phyloP scores from a whole-genome alignment of 2,329 filamentous ascomycete genomes.

The Capronia epimyces region DNA sequence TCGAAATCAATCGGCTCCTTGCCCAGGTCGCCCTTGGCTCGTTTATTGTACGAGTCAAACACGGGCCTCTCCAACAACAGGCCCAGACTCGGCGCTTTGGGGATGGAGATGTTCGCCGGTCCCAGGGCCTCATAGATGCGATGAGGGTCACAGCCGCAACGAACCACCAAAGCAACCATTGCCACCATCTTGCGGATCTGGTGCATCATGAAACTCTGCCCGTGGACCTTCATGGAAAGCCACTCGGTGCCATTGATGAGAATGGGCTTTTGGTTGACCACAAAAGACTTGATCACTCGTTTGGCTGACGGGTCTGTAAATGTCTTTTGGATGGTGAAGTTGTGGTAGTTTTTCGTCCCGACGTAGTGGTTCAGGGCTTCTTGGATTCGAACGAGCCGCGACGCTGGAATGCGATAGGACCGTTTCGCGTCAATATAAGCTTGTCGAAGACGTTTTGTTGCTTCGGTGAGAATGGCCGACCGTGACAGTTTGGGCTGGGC shows the following conservation, averaged over 20 bases:
- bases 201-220: constrained; percentile 99
- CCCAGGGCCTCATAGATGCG: constrained; percentile 72
- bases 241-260: constrained; percentile 90
- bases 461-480: constrained; percentile 52
- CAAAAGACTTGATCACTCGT: constrained; percentile 87
- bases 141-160: constrained; percentile 69
- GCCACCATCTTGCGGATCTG: constrained; percentile 99
- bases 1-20: constrained; percentile 70
- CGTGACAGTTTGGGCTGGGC: constrained; percentile 5
- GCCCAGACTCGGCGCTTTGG: constrained; percentile 86
- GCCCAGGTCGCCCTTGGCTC: constrained; percentile 58
- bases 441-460: constrained; percentile 68
- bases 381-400: constrained; percentile 70
- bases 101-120: constrained; percentile 70
- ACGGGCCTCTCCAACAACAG: constrained; percentile 84
- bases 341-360: constrained; percentile 90
- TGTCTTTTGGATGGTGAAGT: constrained; percentile 90
- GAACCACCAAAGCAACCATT: constrained; percentile 77
- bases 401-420: constrained; percentile 70
- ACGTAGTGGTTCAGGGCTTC: constrained; percentile 67
- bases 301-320: constrained; percentile 77
- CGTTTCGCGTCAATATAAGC: constrained; percentile 79
- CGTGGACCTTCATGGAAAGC: constrained; percentile 92
- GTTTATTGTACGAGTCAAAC: constrained; percentile 81
- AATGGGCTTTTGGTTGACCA: constrained; percentile 68